Evolutionary conservation across 1,284 basidiomycete species (phyloP), one percentile per base, ranked within the genome.

Genomic region (Filobasidium uniguttulatum): DNA sequence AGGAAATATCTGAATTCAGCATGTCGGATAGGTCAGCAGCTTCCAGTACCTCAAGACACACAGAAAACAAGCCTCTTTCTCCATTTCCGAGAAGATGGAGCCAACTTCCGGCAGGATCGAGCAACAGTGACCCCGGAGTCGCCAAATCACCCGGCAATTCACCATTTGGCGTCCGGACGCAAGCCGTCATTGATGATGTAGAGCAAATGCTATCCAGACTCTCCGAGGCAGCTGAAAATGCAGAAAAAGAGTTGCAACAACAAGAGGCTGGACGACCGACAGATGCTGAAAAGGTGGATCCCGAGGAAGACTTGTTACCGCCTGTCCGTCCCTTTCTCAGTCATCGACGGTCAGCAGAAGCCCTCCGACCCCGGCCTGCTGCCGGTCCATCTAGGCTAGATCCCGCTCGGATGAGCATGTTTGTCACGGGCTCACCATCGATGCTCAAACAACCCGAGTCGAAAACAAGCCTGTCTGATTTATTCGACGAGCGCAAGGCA

Each of bases 151-250:
- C n/a, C n/a, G n/a, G n/a, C n/a, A n/a, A n/a, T n/a, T 12, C 29
- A 30, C 12, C 31, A 0, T 46, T 46, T 17, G 49, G 45, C 3
- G n/a, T 23, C 15, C 37, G 49, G 20, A 54, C 40, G 2, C 44
- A 50, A 25, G 45, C 25, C 19, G 48, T 47, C 26, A 47, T 54
- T 10, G 48, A 54, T 25, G 52, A 54, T 37, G 52, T 53, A 6
- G 52, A 53, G 22, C 19, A 23, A 37, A 49, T 53, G 52, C 28
- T 53, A 2, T 43, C 35, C 9, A 15, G 41, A 8, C 40, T 49
- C 3, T 36, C 35, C 22, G 35, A 29, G 14, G 35, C 20, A 3
- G 47, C 37, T 19, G 35, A 33, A n/a, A 15, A 23, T 3, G 40
- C 26, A 23, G 40, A 43, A 3, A 12, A 38, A 38, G 19, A 19